Evolutionary conservation across 139 green algal species (phyloP).

Genomic region (Haematococcus lacustris): DNA sequence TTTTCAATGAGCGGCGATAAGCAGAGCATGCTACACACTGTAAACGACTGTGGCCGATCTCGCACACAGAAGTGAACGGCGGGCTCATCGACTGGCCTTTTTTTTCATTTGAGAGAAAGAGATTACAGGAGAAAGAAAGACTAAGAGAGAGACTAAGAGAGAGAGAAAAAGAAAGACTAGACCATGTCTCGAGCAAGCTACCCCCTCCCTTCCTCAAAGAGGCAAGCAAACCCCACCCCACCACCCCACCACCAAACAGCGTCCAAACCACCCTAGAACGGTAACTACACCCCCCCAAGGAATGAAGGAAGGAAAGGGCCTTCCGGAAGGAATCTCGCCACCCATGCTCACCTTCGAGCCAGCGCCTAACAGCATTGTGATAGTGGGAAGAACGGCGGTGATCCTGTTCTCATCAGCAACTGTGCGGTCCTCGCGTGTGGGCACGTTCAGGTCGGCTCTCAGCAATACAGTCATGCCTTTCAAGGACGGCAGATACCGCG

Average conservation of each 20-base stretch:
- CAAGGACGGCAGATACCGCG: constrained; percentile 4
- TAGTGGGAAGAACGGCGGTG: constrained; percentile 55
- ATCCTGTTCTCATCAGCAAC: constrained; percentile 65
- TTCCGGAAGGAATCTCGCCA: not conserved
- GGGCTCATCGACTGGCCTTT: not conserved
- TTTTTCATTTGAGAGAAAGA: too few species aligned
- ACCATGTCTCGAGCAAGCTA: not conserved
- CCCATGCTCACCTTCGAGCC: constrained; percentile 6
- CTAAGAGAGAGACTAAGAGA: too few species aligned
- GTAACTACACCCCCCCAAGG: too few species aligned
- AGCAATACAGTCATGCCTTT: constrained; percentile 59
- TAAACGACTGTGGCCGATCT: not conserved
- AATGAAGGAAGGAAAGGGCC: not conserved
- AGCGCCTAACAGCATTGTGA: constrained; percentile 22
- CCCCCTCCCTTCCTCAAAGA: not conserved
- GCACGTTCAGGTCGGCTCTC: constrained; percentile 71
- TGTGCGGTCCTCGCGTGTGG: constrained; percentile 30
- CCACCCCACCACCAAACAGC: too few species aligned
- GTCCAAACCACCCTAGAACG: too few species aligned
- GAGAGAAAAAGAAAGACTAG: not conserved
- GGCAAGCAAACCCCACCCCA: not conserved
- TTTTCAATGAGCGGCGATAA: not conserved
- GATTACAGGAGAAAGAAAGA: too few species aligned
- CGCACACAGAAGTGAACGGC: not conserved
- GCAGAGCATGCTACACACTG: not conserved